Evolutionary conservation across 805 yeast genomes (phyloP).

Genomic region (Spathaspora passalidarum): DNA sequence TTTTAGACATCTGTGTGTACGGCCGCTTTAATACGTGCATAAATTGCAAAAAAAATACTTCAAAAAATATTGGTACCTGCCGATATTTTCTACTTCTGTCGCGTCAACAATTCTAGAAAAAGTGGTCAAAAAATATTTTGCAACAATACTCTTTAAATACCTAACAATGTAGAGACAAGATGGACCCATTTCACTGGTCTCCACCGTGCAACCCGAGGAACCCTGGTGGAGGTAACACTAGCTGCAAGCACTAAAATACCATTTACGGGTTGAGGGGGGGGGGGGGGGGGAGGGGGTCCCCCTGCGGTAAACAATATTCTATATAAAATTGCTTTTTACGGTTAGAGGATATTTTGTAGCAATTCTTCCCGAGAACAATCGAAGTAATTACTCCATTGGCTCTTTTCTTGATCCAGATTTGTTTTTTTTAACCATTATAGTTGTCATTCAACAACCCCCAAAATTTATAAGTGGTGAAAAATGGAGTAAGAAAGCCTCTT

Average conservation of each 20-base stretch:
- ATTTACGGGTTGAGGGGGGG: not conserved
- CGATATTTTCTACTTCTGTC: not conserved
- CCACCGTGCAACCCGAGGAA: not conserved
- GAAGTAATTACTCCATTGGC: not conserved
- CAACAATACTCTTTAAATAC: not conserved
- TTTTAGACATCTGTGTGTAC: not conserved
- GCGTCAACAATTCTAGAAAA: constrained; percentile 1
- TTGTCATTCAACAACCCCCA: not conserved
- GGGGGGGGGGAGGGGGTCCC: not conserved
- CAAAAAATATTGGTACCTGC: not conserved
- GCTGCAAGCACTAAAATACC: too few relatives aligned
- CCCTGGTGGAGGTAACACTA: not conserved
- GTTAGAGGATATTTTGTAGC: not conserved
- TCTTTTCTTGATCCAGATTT: not conserved
- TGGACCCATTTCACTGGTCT: not conserved
- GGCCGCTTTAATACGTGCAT: not conserved
- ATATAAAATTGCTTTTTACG: not conserved
- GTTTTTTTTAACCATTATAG: not conserved
- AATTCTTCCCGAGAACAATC: not conserved
- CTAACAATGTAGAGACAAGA: not conserved
- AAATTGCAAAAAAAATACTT: not conserved
- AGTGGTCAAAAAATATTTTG: not conserved
- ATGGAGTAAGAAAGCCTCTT: not conserved
- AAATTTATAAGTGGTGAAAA: not conserved
- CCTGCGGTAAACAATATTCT: not conserved